Evolutionary conservation across 495 filamentous ascomycete genomes (phyloP).

Genomic region (Penicillium bialowiezense): DNA sequence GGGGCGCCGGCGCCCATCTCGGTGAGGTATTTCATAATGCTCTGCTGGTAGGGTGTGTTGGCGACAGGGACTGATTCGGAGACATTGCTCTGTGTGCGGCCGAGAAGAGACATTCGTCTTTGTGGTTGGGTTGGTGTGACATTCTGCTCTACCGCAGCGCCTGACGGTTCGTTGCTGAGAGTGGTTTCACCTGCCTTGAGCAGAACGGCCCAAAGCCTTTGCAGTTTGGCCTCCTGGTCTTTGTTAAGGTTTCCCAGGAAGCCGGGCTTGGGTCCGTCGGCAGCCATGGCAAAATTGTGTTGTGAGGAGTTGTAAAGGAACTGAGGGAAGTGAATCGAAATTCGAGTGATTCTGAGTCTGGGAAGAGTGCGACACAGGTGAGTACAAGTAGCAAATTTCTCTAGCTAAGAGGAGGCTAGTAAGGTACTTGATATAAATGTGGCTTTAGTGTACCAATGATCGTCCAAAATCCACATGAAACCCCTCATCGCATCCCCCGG

Average conservation of each 20-base stretch:
- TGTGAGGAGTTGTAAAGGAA: not conserved
- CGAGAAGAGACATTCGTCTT: slow-evolving; percentile 23
- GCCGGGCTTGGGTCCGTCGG: slow-evolving; percentile 52
- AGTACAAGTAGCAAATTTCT: too few relatives aligned
- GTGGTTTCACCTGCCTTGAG: slow-evolving; percentile 66
- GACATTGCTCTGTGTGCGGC: slow-evolving; percentile 26
- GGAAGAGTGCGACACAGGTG: too few relatives aligned
- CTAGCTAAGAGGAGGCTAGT: not conserved
- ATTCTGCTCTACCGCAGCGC: slow-evolving; percentile 5
- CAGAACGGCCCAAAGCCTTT: slow-evolving; percentile 73
- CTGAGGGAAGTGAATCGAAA: not conserved
- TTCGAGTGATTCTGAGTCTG: too few relatives aligned
- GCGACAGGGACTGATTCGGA: slow-evolving; percentile 18
- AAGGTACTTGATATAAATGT: not conserved
- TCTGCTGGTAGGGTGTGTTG: slow-evolving; percentile 16
- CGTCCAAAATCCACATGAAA: slow-evolving; percentile 27
- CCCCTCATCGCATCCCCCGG: slow-evolving; percentile 15
- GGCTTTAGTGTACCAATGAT: slow-evolving; percentile 4
- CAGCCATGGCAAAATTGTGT: slow-evolving; percentile 14
- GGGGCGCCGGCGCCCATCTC: slow-evolving; percentile 22
- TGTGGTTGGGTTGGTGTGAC: slow-evolving; percentile 17
- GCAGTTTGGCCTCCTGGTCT: slow-evolving; percentile 80
- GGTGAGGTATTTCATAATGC: slow-evolving; percentile 21
- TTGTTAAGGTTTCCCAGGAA: slow-evolving; percentile 78
- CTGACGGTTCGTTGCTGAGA: slow-evolving; percentile 12